Evolutionary conservation across 208 protist species (phyloP).

Genomic region (Crithidia thermophila): DNA sequence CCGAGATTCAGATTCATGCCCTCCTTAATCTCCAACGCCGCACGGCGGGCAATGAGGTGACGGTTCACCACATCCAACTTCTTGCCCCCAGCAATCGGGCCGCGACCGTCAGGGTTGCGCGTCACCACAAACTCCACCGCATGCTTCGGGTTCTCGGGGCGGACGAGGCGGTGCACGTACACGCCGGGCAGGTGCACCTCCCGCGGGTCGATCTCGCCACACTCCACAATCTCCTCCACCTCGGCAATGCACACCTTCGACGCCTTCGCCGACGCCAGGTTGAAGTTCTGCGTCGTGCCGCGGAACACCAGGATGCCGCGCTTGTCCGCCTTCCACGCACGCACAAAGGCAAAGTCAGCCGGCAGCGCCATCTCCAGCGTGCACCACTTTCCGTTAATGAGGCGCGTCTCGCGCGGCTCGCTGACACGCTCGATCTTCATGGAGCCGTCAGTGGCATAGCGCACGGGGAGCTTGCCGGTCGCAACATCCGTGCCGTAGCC

Average conservation of each 20-base stretch:
- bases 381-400: conserved; percentile 85
- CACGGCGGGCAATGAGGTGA: conserved; percentile 75
- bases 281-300: conserved; percentile 94
- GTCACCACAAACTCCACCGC: conserved; percentile 22
- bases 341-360: conserved; percentile 92
- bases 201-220: conserved; percentile 82
- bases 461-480: conserved; percentile 84
- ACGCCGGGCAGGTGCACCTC: conserved; percentile 91
- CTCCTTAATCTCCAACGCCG: conserved; percentile 92
- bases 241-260: conserved; percentile 92
- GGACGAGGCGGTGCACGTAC: conserved; percentile 91
- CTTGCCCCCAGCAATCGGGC: conserved; percentile 6
- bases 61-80: conserved; percentile 24
- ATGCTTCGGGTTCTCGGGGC: conserved; percentile 1
- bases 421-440: background rate
- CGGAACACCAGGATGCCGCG: conserved; percentile 68
- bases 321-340: conserved; percentile 92
- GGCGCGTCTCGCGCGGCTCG: conserved; percentile 63
- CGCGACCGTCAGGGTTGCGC: conserved; percentile 7
- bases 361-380: conserved; percentile 87
- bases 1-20: conserved; percentile 96
- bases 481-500: conserved; percentile 85
- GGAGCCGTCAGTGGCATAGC: conserved; percentile 61
- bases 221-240: conserved; percentile 94
- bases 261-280: conserved; percentile 78